Conservation (phyloP, 2,329 filamentous ascomycete genomes). For the Dactylellina drechsleri region DNA sequence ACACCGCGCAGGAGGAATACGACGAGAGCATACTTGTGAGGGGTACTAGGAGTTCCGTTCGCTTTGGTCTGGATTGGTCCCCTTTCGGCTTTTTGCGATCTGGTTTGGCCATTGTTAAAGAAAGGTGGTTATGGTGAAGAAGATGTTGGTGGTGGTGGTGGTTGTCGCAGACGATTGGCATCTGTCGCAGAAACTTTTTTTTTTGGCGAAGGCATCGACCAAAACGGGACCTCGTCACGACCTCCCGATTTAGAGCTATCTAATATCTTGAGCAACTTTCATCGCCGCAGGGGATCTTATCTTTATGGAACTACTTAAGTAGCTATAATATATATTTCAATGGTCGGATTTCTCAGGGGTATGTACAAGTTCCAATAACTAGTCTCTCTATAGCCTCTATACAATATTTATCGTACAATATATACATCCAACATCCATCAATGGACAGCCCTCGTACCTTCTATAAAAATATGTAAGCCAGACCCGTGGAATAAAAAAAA, state of each 20-base stretch:
- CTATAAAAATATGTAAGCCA: not conserved
- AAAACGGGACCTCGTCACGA: slow-evolving; percentile 36
- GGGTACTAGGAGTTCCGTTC: slow-evolving; percentile 36
- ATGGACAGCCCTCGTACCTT: not conserved
- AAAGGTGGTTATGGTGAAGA: slow-evolving; percentile 1
- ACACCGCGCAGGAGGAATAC: not conserved
- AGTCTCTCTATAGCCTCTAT: not conserved
- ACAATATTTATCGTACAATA: slow-evolving; percentile 22
- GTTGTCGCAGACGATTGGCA: slow-evolving; percentile 6
- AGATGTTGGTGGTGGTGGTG: not conserved
- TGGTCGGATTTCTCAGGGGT: too few relatives aligned
- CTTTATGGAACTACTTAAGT: too few relatives aligned
- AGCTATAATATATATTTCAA: not conserved
- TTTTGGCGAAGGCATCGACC: slow-evolving; percentile 1
- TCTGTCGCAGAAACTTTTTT: slow-evolving; percentile 36
- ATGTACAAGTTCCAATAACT: not conserved
- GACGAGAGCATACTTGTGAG: slow-evolving; percentile 22
- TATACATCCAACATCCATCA: slow-evolving; percentile 4
- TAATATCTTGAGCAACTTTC: too few relatives aligned
- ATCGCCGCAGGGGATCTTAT: too few relatives aligned
- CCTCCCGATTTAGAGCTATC: slow-evolving; percentile 18
- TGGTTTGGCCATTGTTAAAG: slow-evolving; percentile 32
- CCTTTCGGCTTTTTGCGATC: slow-evolving; percentile 41
- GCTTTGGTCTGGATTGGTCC: slow-evolving; percentile 18
- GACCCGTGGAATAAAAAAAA: not conserved